These are phyloP conservation scores for Clitoria ternatea DNA, from an alignment of 306 rosid genomes.

Conservation along the genomic window DNA sequence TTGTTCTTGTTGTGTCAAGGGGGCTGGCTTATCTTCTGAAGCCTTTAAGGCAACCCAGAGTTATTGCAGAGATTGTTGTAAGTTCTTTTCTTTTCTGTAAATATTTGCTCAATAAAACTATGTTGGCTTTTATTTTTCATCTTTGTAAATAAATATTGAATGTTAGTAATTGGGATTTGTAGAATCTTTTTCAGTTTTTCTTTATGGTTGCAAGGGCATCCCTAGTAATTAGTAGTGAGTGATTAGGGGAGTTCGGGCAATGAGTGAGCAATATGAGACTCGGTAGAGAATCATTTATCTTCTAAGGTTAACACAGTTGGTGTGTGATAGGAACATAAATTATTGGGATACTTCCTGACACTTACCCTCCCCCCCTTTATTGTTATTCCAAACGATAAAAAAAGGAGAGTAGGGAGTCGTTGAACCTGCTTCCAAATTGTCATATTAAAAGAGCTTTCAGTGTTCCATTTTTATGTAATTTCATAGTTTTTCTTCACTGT, in stretches of 20 bases:
- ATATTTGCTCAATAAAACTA: neutral
- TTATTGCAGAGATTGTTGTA: conserved; percentile 63
- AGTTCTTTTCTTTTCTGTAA: conserved; percentile 25
- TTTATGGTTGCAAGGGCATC: neutral
- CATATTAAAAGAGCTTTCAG: neutral
- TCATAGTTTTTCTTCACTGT: neutral
- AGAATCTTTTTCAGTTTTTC: neutral
- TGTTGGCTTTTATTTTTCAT: neutral
- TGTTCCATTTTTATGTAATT: neutral
- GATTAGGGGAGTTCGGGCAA: neutral
- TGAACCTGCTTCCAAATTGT: no score
- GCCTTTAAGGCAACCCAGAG: conserved; percentile 44
- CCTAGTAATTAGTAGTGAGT: neutral
- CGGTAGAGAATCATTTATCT: neutral
- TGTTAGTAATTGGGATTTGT: neutral
- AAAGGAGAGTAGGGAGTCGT: no score
- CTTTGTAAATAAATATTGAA: neutral
- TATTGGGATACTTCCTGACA: no score
- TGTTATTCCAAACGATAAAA: no score
- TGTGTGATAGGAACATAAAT: no score
- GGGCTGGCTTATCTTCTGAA: conserved; percentile 35
- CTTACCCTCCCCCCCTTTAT: no score
- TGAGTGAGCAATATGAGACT: neutral
- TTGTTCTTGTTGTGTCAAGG: conserved; percentile 39
- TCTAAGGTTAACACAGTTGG: no score